Evolutionary conservation across 2,329 filamentous ascomycete species (phyloP).

Genomic region (Chaetoscypha palmicola): DNA sequence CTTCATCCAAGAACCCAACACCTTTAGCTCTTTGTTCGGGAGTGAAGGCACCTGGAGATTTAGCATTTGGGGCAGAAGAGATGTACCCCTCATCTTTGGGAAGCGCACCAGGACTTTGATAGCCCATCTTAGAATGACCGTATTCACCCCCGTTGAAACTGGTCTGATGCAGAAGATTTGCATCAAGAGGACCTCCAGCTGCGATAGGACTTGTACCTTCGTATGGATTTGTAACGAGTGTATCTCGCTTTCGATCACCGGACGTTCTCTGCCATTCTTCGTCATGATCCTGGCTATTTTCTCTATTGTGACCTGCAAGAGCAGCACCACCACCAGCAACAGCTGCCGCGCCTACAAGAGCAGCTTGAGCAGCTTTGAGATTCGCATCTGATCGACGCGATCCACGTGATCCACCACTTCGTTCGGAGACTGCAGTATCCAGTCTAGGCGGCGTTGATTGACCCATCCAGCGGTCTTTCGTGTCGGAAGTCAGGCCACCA

Average conservation of each 20-base stretch:
- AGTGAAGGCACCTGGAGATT: conserved; percentile 41
- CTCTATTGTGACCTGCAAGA: conserved; percentile 46
- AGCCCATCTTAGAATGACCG: conserved; percentile 30
- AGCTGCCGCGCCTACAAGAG: conserved; percentile 40
- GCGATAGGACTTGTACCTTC: conserved; percentile 57
- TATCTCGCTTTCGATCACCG: conserved; percentile 58
- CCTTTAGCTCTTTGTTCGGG: conserved; percentile 39
- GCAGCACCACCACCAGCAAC: conserved; percentile 48
- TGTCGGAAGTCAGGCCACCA: conserved; percentile 33
- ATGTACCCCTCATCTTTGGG: conserved; percentile 87
- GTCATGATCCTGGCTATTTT: conserved; percentile 50
- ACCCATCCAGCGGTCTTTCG: conserved; percentile 46
- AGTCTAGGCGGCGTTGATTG: conserved; percentile 41
- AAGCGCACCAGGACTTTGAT: conserved; percentile 45
- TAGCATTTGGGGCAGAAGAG: conserved; percentile 57
- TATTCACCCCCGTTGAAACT: conserved; percentile 35
- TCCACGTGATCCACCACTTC: too few species aligned
- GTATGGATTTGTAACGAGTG: conserved; percentile 60
- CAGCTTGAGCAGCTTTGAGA: conserved; percentile 31
- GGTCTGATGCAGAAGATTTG: conserved; percentile 39
- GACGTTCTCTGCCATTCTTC: conserved; percentile 59
- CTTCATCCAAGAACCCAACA: conserved; percentile 44
- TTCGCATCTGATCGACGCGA: conserved; percentile 21
- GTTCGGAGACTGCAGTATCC: conserved; percentile 9
- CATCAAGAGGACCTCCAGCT: conserved; percentile 31